phyloP scores from a whole-genome alignment of 495 filamentous ascomycete species.

The Tuber melanosporum region DNA sequence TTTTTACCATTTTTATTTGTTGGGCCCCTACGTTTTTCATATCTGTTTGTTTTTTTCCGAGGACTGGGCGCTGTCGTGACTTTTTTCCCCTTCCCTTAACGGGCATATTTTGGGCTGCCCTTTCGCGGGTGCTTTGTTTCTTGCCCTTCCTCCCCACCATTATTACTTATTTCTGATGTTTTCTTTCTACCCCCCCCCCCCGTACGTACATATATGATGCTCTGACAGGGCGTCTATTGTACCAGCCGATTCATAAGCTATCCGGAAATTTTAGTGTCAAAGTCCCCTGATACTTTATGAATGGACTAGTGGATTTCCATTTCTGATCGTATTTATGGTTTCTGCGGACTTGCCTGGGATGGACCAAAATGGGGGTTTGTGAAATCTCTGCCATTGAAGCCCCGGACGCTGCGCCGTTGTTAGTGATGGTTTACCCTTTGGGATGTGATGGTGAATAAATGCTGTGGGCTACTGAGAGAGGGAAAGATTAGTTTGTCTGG shows the following conservation, averaged over 20 bases:
- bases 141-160: not conserved
- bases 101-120: not conserved
- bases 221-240: slow-evolving; percentile 7
- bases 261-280: not conserved
- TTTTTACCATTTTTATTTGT: not conserved
- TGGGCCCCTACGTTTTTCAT: not conserved
- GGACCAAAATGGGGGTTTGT: not conserved
- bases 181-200: not conserved
- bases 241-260: not conserved
- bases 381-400: not conserved
- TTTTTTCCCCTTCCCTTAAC: not conserved
- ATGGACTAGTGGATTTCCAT: not conserved
- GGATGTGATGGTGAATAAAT: not conserved
- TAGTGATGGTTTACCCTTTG: not conserved
- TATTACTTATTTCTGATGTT: slow-evolving; percentile 7
- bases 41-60: not conserved
- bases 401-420: not conserved
- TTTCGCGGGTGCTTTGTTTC: not conserved
- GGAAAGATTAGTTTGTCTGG: not conserved
- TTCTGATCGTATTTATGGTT: not conserved
- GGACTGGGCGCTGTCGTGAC: not conserved
- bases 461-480: not conserved
- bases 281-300: not conserved
- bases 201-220: slow-evolving; percentile 20
- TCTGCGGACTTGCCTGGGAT: not conserved